phyloP scores from a whole-genome alignment of 108 stramenopile genomes.

The Asterionellopsis glacialis region DNA sequence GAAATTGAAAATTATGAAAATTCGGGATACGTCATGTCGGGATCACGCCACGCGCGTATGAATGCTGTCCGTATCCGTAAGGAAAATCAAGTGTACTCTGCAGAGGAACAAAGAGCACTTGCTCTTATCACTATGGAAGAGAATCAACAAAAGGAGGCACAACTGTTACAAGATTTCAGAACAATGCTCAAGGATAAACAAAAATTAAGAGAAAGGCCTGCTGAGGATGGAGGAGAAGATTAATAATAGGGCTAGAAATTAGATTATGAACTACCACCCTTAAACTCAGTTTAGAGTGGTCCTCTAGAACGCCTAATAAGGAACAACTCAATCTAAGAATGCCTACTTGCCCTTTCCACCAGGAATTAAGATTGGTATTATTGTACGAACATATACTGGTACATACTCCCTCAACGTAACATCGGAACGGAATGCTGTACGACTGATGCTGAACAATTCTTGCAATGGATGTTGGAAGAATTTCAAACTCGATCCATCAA shows the following conservation, averaged over 20 bases:
- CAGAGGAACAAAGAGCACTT: constrained; percentile 96
- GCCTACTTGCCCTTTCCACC: constrained; percentile 83
- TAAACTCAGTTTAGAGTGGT: too few relatives aligned
- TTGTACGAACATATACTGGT: constrained; percentile 65
- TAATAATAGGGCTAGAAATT: too few relatives aligned
- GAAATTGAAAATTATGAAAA: constrained; percentile 93
- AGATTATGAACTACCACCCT: too few relatives aligned
- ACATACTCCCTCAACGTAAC: constrained; percentile 54
- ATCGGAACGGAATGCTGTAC: constrained; percentile 78
- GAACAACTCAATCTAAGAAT: constrained; percentile 45
- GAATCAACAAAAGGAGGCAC: constrained; percentile 95
- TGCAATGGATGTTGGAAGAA: constrained; percentile 74
- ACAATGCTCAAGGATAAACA: constrained; percentile 77
- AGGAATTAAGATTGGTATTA: constrained; percentile 73
- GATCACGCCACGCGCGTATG: constrained; percentile 95
- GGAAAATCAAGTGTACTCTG: constrained; percentile 98
- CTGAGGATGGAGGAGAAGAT: background rate
- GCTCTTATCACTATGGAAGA: constrained; percentile 97
- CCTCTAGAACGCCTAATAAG: too few relatives aligned
- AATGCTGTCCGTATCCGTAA: constrained; percentile 99
- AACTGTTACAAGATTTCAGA: constrained; percentile 91
- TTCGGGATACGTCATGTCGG: constrained; percentile 95
- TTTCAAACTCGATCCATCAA: too few relatives aligned
- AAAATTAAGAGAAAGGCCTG: constrained; percentile 19
- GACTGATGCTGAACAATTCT: constrained; percentile 78